Evolutionary conservation across 139 green algal genomes (phyloP), one percentile per base, ranked within the genome.

Genomic region (Volvox africanus): DNA sequence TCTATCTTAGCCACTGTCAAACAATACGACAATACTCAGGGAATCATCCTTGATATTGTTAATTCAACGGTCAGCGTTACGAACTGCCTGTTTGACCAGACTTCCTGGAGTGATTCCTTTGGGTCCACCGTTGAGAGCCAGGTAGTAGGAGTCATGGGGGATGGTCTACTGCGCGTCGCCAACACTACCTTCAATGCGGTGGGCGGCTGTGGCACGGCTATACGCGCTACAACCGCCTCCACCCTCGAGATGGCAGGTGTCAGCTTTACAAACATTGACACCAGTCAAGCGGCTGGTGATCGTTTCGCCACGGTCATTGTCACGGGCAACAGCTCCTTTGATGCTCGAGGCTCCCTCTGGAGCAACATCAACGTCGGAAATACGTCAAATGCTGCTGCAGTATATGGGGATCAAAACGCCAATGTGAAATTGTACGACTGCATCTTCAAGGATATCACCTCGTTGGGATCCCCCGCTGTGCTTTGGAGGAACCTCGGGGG

Each of bases 71-170:
- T 61, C 76, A 82, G 26, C 76, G 32, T 82, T 30, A 82, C 32
- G 21, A 19, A 36, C 32, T 82, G 76, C 76, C 14, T 19, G 33
- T 82, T 82, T 61, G 76, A 55, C 76, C 21, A 82, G 21, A 61
- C 55, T 11, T 61, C 76, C 33, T 82, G 76, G 76, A 36, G 14
- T 5, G 78, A 21, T 24, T 32, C 78, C 36, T 14, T 68, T 33
- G 80, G 73, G 55, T n/a, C n/a, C n/a, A n/a, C n/a, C n/a, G n/a
- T 68, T 33, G 80, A 86, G 55, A 86, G 26, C 24, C 80, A 86
- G 80, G 50, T 86, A 0, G 6, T 86, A 18, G 50, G 80, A 19
- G 33, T 82, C 14, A 61, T 22, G 19, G 3, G 6, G 50, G 32
- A 50, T 61, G 30, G 61, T 61, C 1, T 16, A 30, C 32, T 87